phyloP scores from a whole-genome alignment of 2,329 filamentous ascomycete species.

The Colletotrichum viniferum region DNA sequence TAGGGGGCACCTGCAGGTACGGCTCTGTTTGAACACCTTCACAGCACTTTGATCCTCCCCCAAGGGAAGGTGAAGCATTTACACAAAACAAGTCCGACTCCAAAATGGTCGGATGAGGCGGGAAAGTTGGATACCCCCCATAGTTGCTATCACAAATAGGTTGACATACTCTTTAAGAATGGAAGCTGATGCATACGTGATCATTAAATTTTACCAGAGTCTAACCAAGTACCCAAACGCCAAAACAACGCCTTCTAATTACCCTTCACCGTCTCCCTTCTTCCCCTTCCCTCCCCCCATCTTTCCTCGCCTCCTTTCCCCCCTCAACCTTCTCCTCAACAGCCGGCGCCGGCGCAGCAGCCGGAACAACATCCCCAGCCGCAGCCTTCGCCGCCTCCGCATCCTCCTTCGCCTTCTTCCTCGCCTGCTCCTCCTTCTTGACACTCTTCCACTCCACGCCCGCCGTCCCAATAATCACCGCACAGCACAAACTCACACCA shows the following conservation, averaged over 20 bases:
- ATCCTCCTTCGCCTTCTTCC: background rate
- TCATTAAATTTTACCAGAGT: background rate
- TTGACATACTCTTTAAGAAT: no score
- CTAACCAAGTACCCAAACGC: background rate
- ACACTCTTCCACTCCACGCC: conserved; percentile 64
- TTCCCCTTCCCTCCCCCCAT: background rate
- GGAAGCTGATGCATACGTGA: no score
- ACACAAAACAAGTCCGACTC: no score
- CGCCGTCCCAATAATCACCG: conserved; percentile 58
- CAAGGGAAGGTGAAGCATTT: no score
- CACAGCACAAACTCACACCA: conserved; percentile 54
- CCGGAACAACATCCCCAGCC: background rate
- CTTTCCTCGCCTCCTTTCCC: background rate
- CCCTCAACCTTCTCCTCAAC: background rate
- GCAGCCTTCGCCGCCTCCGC: background rate
- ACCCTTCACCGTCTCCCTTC: background rate
- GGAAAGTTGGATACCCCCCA: no score
- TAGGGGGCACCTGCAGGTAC: no score
- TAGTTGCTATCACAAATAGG: no score
- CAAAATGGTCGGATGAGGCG: no score
- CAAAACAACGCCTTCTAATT: background rate
- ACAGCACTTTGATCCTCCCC: no score
- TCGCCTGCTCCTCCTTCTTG: conserved; percentile 31
- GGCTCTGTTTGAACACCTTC: no score
- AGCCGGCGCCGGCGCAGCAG: background rate